These are phyloP conservation scores for Leccinum incarnatum DNA, from an alignment of 768 basidiomycete species.

Conservation along the genomic window DNA sequence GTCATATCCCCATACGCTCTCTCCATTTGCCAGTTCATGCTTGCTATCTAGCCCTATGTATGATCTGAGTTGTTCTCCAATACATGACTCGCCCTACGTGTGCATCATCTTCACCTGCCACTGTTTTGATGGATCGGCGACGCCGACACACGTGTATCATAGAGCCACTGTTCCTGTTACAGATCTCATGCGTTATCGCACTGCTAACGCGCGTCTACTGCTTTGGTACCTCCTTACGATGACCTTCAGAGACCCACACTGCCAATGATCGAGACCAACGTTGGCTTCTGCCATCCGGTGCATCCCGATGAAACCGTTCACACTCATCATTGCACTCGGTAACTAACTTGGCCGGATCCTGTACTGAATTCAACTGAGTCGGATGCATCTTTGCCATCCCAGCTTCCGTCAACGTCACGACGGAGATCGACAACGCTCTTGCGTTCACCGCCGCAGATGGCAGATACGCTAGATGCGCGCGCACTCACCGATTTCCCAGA, in stretches of 20 bases:
- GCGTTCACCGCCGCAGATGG: not conserved
- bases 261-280: constrained; percentile 17
- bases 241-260: constrained; percentile 2
- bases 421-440: not conserved
- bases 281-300: constrained; percentile 11
- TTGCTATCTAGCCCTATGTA: not conserved
- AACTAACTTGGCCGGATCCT: constrained; percentile 6
- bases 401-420: constrained; percentile 13
- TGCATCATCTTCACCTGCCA: not conserved
- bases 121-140: constrained; percentile 15
- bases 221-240: constrained; percentile 1
- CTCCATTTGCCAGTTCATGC: not conserved
- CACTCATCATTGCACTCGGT: constrained; percentile 10
- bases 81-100: not conserved
- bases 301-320: constrained; percentile 14
- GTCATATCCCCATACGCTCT: not conserved
- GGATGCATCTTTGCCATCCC: not conserved
- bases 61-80: not conserved
- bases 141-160: not conserved
- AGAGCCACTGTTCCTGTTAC: constrained; percentile 10
- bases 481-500: not conserved
- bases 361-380: not conserved
- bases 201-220: not conserved
- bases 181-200: constrained; percentile 1
- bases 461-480: not conserved